Evolutionary conservation across 345 rosid genomes (phyloP).

Genomic region (Salix brachista): DNA sequence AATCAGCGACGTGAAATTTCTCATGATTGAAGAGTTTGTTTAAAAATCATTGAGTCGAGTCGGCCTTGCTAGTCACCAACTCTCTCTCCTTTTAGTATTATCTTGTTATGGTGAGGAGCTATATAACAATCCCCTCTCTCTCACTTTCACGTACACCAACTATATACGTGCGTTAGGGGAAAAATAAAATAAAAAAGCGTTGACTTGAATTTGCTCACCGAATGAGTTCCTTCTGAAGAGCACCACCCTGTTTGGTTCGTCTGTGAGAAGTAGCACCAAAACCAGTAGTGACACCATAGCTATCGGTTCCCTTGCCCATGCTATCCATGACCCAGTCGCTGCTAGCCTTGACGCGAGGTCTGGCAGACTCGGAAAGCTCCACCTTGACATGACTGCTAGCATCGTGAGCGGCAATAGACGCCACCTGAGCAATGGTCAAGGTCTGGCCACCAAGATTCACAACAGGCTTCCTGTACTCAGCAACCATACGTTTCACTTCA

Average conservation of each 20-base stretch:
- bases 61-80: neutral
- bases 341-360: conserved; percentile 24
- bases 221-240: conserved; percentile 28
- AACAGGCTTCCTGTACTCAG: conserved; percentile 51
- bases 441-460: conserved; percentile 68
- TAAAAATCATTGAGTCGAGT: neutral
- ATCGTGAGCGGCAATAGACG: conserved; percentile 37
- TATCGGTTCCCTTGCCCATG: conserved; percentile 23
- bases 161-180: neutral
- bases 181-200: neutral
- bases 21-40: neutral
- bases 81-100: neutral
- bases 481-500: conserved; percentile 75
- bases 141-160: neutral
- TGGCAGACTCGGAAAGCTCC: conserved; percentile 22
- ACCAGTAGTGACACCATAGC: conserved; percentile 29
- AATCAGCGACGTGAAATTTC: neutral
- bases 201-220: conserved; percentile 6
- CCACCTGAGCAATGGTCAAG: conserved; percentile 77
- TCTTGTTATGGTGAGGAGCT: neutral
- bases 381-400: conserved; percentile 1
- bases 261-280: conserved; percentile 32
- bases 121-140: neutral
- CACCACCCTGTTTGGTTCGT: conserved; percentile 26
- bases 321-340: conserved; percentile 33